A percentile compares a stretch with the other conserved stretches of the same genome.
These are phyloP conservation scores for Hysterium pulicare DNA, from an alignment of 2,329 filamentous ascomycete genomes.

Conservation along the genomic window DNA sequence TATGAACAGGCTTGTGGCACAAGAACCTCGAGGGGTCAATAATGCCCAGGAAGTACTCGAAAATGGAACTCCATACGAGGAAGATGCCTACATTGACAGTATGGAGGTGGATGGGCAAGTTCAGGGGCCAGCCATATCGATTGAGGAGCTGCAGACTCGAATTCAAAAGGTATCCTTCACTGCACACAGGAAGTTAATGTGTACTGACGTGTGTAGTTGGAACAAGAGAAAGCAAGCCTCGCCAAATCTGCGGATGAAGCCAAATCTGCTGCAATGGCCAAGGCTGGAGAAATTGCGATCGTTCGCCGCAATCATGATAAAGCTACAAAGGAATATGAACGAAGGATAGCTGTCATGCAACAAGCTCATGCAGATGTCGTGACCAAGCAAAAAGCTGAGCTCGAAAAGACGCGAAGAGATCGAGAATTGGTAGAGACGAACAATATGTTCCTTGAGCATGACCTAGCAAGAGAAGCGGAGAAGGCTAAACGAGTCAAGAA, in stretches of 20 bases:
- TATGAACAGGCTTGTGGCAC: neutral
- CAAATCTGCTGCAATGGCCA: constrained; percentile 54
- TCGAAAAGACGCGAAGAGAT: constrained; percentile 63
- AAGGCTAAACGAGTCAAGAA: constrained; percentile 39
- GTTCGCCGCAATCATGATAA: constrained; percentile 68
- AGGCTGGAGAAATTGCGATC: constrained; percentile 70
- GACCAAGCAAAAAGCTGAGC: constrained; percentile 60
- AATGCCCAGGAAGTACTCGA: neutral
- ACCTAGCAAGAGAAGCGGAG: constrained; percentile 61
- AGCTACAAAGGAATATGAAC: constrained; percentile 59
- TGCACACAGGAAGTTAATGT: neutral
- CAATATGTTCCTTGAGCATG: constrained; percentile 69
- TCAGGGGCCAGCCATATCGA: constrained; percentile 24
- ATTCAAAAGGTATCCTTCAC: constrained; percentile 37
- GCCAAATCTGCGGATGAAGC: constrained; percentile 40
- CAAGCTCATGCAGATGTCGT: constrained; percentile 63
- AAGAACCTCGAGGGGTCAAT: no score
- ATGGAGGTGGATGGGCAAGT: constrained; percentile 20
- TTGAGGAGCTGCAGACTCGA: constrained; percentile 36
- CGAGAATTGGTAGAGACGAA: constrained; percentile 65
- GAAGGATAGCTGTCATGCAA: constrained; percentile 59
- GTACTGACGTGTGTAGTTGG: constrained; percentile 34
- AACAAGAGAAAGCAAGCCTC: constrained; percentile 41
- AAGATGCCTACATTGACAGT: constrained; percentile 6
- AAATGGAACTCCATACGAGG: neutral